Conservation (phyloP, 495 filamentous ascomycete genomes). For the Xylaria longipes region DNA sequence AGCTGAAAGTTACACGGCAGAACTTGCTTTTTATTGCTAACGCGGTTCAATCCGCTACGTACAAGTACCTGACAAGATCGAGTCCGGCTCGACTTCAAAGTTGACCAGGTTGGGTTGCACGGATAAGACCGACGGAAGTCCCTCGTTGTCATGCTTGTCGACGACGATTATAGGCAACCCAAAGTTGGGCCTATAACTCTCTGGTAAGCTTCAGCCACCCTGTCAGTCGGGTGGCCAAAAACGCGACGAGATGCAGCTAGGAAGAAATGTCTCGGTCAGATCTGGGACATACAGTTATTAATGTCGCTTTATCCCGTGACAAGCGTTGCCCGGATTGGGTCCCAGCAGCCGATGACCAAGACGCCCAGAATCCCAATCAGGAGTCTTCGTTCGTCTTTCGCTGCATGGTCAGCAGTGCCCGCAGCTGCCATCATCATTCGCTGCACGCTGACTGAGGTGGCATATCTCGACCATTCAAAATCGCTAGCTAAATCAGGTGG, state of each 20-base stretch:
- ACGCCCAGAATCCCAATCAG: slow-evolving; percentile 19
- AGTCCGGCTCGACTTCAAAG: neutral
- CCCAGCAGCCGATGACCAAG: slow-evolving; percentile 21
- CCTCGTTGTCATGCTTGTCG: slow-evolving; percentile 11
- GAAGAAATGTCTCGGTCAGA: slow-evolving; percentile 41
- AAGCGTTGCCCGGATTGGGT: slow-evolving; percentile 21
- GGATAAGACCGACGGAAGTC: slow-evolving; percentile 19
- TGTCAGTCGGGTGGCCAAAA: slow-evolving; percentile 16
- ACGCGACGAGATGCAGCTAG: slow-evolving; percentile 10
- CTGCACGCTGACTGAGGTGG: slow-evolving; percentile 24
- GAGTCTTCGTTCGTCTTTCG: slow-evolving; percentile 6
- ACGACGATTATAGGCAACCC: slow-evolving; percentile 18
- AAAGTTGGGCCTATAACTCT: slow-evolving; percentile 10
- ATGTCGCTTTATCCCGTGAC: slow-evolving; percentile 14
- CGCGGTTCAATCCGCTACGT: neutral
- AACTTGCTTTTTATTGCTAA: neutral
- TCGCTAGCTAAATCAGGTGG: slow-evolving; percentile 6
- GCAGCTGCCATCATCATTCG: slow-evolving; percentile 22
- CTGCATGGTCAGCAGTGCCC: slow-evolving; percentile 25
- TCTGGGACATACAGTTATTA: slow-evolving; percentile 35
- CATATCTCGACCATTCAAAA: neutral
- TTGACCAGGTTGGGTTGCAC: slow-evolving; percentile 4
- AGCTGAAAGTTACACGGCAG: neutral
- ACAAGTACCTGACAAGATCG: neutral
- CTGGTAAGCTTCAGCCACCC: slow-evolving; percentile 22